phyloP scores from a whole-genome alignment of 306 rosid species.

The Vicia faba region DNA sequence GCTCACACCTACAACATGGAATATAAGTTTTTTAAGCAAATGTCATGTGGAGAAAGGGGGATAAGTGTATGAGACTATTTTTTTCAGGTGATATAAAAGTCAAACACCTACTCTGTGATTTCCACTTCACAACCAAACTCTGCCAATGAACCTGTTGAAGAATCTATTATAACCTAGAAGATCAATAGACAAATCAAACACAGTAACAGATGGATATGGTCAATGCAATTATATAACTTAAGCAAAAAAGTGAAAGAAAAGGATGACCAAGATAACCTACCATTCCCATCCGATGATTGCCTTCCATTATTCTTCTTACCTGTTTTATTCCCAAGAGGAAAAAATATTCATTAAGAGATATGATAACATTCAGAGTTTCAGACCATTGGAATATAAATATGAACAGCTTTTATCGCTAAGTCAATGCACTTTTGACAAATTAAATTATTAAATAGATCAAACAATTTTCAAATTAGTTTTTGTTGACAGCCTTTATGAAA shows the following conservation, averaged over 20 bases:
- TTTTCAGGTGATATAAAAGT: slow-evolving; percentile 19
- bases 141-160: slow-evolving; percentile 76
- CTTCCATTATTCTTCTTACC: slow-evolving; percentile 99
- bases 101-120: slow-evolving; percentile 89
- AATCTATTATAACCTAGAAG: slow-evolving; percentile 71
- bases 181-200: slow-evolving; percentile 44
- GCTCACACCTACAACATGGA: slow-evolving; percentile 77
- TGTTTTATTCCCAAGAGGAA: slow-evolving; percentile 40
- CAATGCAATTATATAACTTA: slow-evolving; percentile 31
- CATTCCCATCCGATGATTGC: slow-evolving; percentile 99
- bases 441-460: slow-evolving; percentile 26
- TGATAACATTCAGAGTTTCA: slow-evolving; percentile 30
- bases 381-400: slow-evolving; percentile 23
- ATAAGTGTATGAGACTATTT: slow-evolving; percentile 14
- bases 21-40: slow-evolving; percentile 7
- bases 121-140: slow-evolving; percentile 98
- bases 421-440: slow-evolving; percentile 16
- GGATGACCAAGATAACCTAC: slow-evolving; percentile 56
- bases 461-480: slow-evolving; percentile 20
- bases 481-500: slow-evolving; percentile 4
- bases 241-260: slow-evolving; percentile 35
- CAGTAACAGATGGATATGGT: slow-evolving; percentile 33
- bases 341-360: slow-evolving; percentile 25
- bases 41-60: background rate
- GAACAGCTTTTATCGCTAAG: slow-evolving; percentile 18